Base-by-base conservation (phyloP, 345 rosid species). In the Populus pruinosa region DNA sequence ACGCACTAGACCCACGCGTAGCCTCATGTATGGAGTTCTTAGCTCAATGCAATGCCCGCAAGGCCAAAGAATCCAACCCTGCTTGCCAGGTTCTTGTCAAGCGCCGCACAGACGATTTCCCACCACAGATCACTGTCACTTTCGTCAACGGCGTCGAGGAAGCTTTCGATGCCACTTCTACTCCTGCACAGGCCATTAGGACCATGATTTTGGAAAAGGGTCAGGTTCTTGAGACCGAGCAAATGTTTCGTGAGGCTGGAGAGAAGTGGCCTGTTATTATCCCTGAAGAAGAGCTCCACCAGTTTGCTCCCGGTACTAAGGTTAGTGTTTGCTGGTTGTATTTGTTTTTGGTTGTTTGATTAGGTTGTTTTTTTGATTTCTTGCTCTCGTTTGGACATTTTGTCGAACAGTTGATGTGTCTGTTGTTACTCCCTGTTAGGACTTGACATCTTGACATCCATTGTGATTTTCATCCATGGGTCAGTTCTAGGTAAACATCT, bases 241-340 rank as follows among this genome's bases (percentile, higher is more conserved):
- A 91, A 76, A 92, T 92, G 98, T 95, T 93, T 83, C 92, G 92
- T 12, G 96, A 95, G 72, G 93, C 97, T 7, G 96, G 98, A 0
- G 96, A 90, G 87, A 88, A 91, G 59, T 93, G 98, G 97, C 98
- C 96, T 29, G 93, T 92, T 43, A 47, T 90, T 20, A 92, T 93
- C 61, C 98, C 98, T 13, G 96, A 87, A 2, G 93, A 85, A 73
- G 99, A 95, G 83, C 82, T 93, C 77, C 89, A 61, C 50, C 87
- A 82, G 80, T 83, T 83, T 8, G 87, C 90, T 67, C 96, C 96
- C 29, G 93, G 91, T 71, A 87, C 90, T 73, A 92, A 95, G 98
- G 98, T 95, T 17, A 69, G 83, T 79, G 29, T 6, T 39, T 25
- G 41, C 23, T 61, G 2, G 55, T 9, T 27, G n/a, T 21, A 16